Evolutionary conservation across 2,329 filamentous ascomycete species (phyloP).

Genomic region (Colletotrichum somersetense): DNA sequence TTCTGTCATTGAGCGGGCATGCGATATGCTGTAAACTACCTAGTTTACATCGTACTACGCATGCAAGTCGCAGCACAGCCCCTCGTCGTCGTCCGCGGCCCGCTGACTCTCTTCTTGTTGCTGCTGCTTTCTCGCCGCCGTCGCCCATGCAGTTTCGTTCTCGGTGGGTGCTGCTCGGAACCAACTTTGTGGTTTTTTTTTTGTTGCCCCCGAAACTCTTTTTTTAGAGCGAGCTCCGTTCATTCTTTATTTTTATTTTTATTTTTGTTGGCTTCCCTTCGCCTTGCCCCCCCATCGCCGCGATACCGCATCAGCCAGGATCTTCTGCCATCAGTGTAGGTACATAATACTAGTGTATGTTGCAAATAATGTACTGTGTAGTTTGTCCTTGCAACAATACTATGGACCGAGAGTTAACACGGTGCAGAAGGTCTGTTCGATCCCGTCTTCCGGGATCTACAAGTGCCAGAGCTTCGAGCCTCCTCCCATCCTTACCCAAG

Average conservation of each 20-base stretch:
- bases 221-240: slow-evolving; percentile 15
- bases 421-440: slow-evolving; percentile 28
- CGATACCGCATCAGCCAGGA: slow-evolving; percentile 23
- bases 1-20: slow-evolving; percentile 48
- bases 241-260: background rate
- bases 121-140: slow-evolving; percentile 1
- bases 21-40: no score
- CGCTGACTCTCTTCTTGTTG: slow-evolving; percentile 17
- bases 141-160: background rate
- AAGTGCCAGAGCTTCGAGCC: background rate
- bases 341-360: no score
- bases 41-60: slow-evolving; percentile 14
- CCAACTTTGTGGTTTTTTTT: no score
- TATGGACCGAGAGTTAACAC: no score
- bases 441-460: slow-evolving; percentile 16
- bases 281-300: background rate
- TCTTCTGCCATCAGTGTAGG: background rate
- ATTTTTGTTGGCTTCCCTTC: background rate
- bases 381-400: no score
- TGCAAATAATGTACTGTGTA: no score
- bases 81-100: slow-evolving; percentile 41
- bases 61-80: slow-evolving; percentile 53
- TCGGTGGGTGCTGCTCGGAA: no score
- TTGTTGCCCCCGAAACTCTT: background rate
- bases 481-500: slow-evolving; percentile 12